Evolutionary conservation across 495 filamentous ascomycete species (phyloP).

Genomic region (Endocarpon pusillum): DNA sequence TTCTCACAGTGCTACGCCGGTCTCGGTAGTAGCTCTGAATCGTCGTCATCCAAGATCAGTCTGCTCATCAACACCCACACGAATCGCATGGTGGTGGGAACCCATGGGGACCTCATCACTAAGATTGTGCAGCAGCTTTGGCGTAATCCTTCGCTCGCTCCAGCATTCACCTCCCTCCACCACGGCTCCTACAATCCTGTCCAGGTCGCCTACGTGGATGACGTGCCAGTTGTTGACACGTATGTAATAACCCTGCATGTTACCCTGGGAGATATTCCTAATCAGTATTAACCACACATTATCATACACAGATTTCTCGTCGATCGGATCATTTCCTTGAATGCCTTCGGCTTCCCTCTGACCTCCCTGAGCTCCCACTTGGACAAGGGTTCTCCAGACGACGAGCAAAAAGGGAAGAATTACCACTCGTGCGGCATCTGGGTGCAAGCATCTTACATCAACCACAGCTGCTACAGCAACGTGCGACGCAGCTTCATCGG

Average conservation of each 20-base stretch:
- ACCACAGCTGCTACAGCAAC: conserved; percentile 37
- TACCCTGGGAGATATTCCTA: neutral
- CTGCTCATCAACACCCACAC: conserved; percentile 21
- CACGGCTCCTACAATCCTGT: conserved; percentile 21
- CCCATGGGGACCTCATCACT: conserved; percentile 21
- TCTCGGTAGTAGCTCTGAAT: neutral
- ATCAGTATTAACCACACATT: neutral
- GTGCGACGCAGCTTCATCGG: conserved; percentile 33
- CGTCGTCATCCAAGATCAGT: conserved; percentile 12
- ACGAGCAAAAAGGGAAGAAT: conserved; percentile 7
- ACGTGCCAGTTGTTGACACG: conserved; percentile 32
- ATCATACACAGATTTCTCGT: conserved; percentile 12
- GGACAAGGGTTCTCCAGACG: conserved; percentile 2
- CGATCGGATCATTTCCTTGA: conserved; percentile 27
- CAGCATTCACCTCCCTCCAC: conserved; percentile 24
- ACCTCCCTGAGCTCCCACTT: conserved; percentile 20
- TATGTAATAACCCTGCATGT: conserved; percentile 12
- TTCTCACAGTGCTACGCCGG: conserved; percentile 22
- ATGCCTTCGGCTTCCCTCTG: conserved; percentile 30
- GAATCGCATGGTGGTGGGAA: conserved; percentile 12
- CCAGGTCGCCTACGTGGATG: conserved; percentile 23
- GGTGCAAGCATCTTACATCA: conserved; percentile 34
- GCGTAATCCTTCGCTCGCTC: conserved; percentile 29
- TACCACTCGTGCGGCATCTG: conserved; percentile 31
- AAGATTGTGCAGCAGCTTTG: conserved; percentile 27